Conservation (phyloP, 1,284 basidiomycete species). For the Cryptococcus jaspeensis region DNA sequence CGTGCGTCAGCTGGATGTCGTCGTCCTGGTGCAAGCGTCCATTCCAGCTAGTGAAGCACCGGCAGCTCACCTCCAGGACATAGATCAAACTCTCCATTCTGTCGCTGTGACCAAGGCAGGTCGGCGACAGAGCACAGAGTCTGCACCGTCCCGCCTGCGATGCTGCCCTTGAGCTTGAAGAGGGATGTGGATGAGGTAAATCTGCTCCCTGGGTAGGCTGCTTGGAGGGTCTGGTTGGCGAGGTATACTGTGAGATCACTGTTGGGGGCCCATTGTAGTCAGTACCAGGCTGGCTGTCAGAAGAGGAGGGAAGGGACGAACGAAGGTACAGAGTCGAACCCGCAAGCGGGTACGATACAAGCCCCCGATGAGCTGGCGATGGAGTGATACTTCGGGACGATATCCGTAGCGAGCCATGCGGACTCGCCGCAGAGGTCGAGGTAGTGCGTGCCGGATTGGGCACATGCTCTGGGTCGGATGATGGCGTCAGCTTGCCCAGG, state of each 20-base stretch:
- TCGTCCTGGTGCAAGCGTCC: too few species aligned
- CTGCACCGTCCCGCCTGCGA: constrained; percentile 70
- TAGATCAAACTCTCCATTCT: constrained; percentile 37
- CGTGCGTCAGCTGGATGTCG: too few species aligned
- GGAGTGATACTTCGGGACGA: constrained; percentile 64
- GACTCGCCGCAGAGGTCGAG: constrained; percentile 64
- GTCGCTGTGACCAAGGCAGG: constrained; percentile 53
- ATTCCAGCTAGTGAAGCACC: too few species aligned
- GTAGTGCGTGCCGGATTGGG: constrained; percentile 61
- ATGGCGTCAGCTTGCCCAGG: constrained; percentile 2
- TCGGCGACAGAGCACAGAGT: constrained; percentile 57
- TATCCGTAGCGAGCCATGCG: constrained; percentile 56
- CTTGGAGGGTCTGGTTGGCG: constrained; percentile 54
- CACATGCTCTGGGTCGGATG: constrained; percentile 54
- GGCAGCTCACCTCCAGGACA: constrained; percentile 32
- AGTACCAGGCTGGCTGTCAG: neutral
- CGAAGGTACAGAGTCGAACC: constrained; percentile 70
- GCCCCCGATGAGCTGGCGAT: constrained; percentile 64
- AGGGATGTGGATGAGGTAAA: constrained; percentile 56
- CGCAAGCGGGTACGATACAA: constrained; percentile 68
- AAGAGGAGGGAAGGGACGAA: constrained; percentile 26
- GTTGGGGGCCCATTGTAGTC: neutral
- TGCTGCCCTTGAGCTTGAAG: constrained; percentile 56
- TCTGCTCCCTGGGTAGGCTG: constrained; percentile 50
- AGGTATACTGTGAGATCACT: constrained; percentile 63